Evolutionary conservation across 768 basidiomycete species (phyloP), one percentile per base, ranked within the genome.

Genomic region (Aureoboletus auriporus): DNA sequence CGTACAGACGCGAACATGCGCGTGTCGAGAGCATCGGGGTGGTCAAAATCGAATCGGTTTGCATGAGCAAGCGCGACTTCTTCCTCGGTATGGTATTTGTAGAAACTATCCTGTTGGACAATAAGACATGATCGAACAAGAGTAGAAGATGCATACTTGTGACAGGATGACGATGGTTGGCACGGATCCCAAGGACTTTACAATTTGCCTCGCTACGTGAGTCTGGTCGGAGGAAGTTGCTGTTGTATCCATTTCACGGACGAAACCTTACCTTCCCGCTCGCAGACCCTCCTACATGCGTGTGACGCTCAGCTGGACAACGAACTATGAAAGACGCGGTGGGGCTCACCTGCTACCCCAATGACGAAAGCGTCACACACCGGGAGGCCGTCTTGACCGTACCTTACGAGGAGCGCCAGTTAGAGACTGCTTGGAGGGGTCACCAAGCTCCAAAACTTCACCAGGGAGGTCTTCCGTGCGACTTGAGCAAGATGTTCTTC

Each of bases 11-110:
- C 84, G 57, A 97, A 93, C 63, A 91, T 70, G 2, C 83, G 79
- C 78, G 93, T 88, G 67, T 99, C 95, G 42, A 98, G 86, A 4
- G 93, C 84, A 66, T 89, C 82, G 10, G 95, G 95, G 57, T 93
- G 90, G 61, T 99, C 95, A 54, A 94, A 87, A 60, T 94, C 91
- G 51, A 84, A 76, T 43, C 79, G 69, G 58, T 84, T 94, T 14
- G 80, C 78, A 64, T 92, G 86, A 0, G 95, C 95, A n/a, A 88
- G 74, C 6, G 73, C 77, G 16, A 92, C 74, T 68, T 98, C 86
- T 57, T 94, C 90, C 2, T 79, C 76, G 4, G 76, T 77, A 58
- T 92, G 89, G 39, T 70, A 70, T 59, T 86, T 90, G 71, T 99
- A 99, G 69, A 98, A 99, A 63, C 89, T 90, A 66, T 98, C 94